Evolutionary conservation across 2,329 filamentous ascomycete species (phyloP).

Genomic region (Fusarium sp.): DNA sequence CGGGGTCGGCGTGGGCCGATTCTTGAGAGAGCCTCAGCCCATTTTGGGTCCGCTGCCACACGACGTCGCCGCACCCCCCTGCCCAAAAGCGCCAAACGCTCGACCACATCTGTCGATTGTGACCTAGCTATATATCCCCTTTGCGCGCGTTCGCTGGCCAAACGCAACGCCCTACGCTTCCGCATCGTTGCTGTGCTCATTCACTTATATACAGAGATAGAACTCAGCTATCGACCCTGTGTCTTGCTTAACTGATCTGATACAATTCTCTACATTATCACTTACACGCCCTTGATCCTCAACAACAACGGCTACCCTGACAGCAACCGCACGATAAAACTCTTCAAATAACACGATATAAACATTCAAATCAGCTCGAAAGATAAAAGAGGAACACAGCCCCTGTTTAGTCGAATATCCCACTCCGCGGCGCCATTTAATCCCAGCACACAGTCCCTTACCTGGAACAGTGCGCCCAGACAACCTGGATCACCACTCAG

Average conservation of each 20-base stretch:
- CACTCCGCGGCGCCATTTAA: conserved; percentile 6
- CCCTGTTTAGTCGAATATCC: conserved; percentile 19
- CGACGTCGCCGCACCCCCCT: conserved; percentile 47
- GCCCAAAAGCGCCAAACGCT: conserved; percentile 34
- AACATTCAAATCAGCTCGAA: conserved; percentile 6
- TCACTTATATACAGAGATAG: conserved; percentile 26
- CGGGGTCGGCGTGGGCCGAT: conserved; percentile 49
- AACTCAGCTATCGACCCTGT: conserved; percentile 15
- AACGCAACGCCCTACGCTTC: conserved; percentile 15
- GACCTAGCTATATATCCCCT: conserved; percentile 43
- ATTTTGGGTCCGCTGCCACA: conserved; percentile 47
- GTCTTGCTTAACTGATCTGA: conserved; percentile 18
- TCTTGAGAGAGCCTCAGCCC: conserved; percentile 47
- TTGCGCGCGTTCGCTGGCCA: conserved; percentile 35
- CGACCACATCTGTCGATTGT: conserved; percentile 44
- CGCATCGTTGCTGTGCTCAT: conserved; percentile 17
- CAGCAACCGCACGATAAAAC: conserved; percentile 12
- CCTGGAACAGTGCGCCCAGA: conserved; percentile 20
- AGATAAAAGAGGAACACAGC: conserved; percentile 25
- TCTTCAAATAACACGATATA: conserved; percentile 18
- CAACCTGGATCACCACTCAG: conserved; percentile 1
- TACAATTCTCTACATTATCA: conserved; percentile 19
- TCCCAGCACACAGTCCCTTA: conserved; percentile 20
- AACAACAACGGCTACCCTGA: conserved; percentile 6
- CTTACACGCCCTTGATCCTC: conserved; percentile 26